Evolutionary conservation across 305 asterid genomes (phyloP).

Genomic region (Solanum chacoense): DNA sequence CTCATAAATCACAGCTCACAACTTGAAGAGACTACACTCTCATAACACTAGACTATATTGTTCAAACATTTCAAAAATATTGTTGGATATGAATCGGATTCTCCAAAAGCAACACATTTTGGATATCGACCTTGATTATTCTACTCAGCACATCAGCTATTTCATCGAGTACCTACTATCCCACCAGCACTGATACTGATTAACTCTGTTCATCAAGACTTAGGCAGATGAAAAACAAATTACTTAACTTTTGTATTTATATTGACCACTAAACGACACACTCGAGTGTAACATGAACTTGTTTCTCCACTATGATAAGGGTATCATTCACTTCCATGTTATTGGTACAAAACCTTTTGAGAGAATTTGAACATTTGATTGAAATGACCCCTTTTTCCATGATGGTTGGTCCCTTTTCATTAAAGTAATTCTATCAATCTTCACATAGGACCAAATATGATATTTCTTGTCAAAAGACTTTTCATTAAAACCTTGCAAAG

Average conservation of each 20-base stretch:
- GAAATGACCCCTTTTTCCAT: neutral
- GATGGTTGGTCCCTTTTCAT: constrained; percentile 17
- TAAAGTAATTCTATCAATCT: neutral
- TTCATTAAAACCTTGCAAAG: neutral
- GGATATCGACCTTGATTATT: neutral
- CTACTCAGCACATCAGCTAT: neutral
- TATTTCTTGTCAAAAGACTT: neutral
- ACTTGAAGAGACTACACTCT: neutral
- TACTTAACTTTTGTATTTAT: neutral
- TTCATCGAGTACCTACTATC: neutral
- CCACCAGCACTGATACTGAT: neutral
- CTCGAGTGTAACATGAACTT: neutral
- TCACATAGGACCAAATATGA: neutral
- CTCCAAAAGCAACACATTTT: neutral
- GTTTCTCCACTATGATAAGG: neutral
- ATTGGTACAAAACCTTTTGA: neutral
- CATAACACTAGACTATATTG: neutral
- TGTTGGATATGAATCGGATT: fast-evolving
- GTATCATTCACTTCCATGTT: neutral
- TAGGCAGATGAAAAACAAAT: neutral
- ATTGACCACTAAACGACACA: neutral
- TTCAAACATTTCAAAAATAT: too few species aligned
- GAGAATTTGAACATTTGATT: neutral
- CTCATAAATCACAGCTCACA: neutral
- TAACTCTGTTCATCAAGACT: neutral